phyloP scores from a whole-genome alignment of 345 rosid species.

The Hibiscus mutabilis region DNA sequence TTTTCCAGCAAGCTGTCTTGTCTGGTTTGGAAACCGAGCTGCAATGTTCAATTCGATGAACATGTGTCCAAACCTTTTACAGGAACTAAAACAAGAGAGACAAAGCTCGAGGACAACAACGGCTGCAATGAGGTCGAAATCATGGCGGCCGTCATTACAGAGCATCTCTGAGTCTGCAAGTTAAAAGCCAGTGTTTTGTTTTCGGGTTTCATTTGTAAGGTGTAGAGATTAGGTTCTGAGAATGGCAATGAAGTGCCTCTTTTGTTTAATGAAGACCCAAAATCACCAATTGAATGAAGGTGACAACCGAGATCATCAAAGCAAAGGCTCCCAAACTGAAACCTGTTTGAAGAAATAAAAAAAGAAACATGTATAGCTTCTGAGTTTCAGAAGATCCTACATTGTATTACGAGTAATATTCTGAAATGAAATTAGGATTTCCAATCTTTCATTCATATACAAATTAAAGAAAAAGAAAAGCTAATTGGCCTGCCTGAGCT shows the following conservation, averaged over 20 bases:
- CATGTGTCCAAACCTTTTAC: not conserved
- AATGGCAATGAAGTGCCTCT: slow-evolving; percentile 12
- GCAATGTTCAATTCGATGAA: not conserved
- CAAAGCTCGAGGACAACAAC: slow-evolving; percentile 39
- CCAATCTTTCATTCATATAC: not conserved
- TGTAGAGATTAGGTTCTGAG: not conserved
- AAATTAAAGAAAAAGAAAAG: not conserved
- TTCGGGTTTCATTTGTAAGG: slow-evolving; percentile 7
- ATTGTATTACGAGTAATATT: slow-evolving; percentile 10
- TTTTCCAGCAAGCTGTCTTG: not conserved
- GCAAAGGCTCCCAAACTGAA: slow-evolving; percentile 7
- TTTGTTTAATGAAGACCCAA: slow-evolving; percentile 14
- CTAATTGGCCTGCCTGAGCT: not conserved
- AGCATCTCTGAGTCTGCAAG: slow-evolving; percentile 76
- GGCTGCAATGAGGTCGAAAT: slow-evolving; percentile 42
- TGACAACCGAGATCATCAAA: slow-evolving; percentile 7
- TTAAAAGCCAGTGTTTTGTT: slow-evolving; percentile 23
- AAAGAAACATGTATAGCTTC: slow-evolving; percentile 43
- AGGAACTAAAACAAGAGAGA: slow-evolving; percentile 53
- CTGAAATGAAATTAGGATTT: slow-evolving; percentile 9
- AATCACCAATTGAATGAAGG: not conserved
- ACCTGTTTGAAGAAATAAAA: slow-evolving; percentile 24
- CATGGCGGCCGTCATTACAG: slow-evolving; percentile 84
- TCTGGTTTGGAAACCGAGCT: not conserved
- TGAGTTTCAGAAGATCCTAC: slow-evolving; percentile 10